phyloP scores from a whole-genome alignment of 2,329 filamentous ascomycete species.

The Neonectria sp. region DNA sequence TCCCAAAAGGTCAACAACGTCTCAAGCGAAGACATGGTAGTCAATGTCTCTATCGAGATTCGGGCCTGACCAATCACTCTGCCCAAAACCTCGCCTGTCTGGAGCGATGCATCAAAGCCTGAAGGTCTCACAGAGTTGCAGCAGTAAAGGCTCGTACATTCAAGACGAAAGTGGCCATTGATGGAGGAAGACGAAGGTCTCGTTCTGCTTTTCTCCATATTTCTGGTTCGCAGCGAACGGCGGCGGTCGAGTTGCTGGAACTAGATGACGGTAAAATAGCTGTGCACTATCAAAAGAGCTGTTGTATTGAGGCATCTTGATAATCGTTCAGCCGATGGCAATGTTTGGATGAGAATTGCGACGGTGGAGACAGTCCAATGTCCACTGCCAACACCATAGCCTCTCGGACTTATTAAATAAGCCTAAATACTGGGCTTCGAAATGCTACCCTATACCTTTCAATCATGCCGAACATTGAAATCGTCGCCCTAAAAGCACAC shows the following conservation, averaged over 20 bases:
- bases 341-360: background rate
- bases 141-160: background rate
- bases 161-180: background rate
- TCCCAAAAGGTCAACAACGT: background rate
- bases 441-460: too few species aligned
- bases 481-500: background rate
- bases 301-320: background rate
- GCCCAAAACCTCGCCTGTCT: too few species aligned
- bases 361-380: too few species aligned
- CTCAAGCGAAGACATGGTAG: background rate
- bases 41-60: background rate
- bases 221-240: background rate
- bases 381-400: too few species aligned
- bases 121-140: too few species aligned
- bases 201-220: background rate
- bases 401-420: background rate
- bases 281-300: constrained; percentile 4
- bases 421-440: too few species aligned
- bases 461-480: too few species aligned
- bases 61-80: background rate
- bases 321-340: background rate
- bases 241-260: background rate
- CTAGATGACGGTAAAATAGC: background rate
- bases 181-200: background rate
- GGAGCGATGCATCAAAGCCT: too few species aligned